Percentiles rank a stretch among this genome's conserved stretches.
Conservation (phyloP, 495 filamentous ascomycete genomes). For the Tuber indicum region DNA sequence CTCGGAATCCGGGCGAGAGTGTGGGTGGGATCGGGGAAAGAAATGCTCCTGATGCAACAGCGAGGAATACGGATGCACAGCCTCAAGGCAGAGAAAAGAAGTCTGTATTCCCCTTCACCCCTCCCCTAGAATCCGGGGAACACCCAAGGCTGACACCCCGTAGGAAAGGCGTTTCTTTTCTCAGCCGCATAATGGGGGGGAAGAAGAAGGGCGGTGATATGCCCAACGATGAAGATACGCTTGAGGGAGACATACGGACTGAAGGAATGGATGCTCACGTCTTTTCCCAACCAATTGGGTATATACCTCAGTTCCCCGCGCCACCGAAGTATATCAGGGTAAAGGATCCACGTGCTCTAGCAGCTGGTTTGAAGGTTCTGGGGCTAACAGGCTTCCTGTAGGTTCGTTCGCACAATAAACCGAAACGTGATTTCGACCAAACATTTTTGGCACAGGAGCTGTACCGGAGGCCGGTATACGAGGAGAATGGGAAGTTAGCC, state of each 20-base stretch:
- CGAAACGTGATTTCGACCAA: conserved; percentile 70
- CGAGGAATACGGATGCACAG: conserved; percentile 44
- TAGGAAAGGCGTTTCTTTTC: conserved; percentile 82
- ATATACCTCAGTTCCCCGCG: conserved; percentile 78
- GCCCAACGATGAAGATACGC: conserved; percentile 61
- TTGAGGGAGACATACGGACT: conserved; percentile 60
- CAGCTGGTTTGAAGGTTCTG: background rate
- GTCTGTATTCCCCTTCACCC: conserved; percentile 37
- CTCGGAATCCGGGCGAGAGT: conserved; percentile 50
- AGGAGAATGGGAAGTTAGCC: conserved; percentile 42
- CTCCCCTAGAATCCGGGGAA: conserved; percentile 5
- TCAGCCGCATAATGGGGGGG: conserved; percentile 77
- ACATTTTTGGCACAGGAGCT: conserved; percentile 91
- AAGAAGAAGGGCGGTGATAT: conserved; percentile 60
- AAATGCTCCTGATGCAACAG: conserved; percentile 41
- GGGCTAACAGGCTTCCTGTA: conserved; percentile 36
- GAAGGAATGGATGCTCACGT: conserved; percentile 76
- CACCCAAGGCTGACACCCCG: conserved; percentile 36
- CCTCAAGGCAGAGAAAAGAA: conserved; percentile 46
- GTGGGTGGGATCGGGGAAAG: conserved; percentile 44
- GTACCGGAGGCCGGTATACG: conserved; percentile 47
- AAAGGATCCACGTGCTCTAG: conserved; percentile 4
- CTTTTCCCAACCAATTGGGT: conserved; percentile 77
- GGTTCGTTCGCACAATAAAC: conserved; percentile 73
- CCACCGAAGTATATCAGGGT: conserved; percentile 79